Evolutionary conservation across 495 filamentous ascomycete genomes (phyloP).

Genomic region (Penicillium ochrochloron): DNA sequence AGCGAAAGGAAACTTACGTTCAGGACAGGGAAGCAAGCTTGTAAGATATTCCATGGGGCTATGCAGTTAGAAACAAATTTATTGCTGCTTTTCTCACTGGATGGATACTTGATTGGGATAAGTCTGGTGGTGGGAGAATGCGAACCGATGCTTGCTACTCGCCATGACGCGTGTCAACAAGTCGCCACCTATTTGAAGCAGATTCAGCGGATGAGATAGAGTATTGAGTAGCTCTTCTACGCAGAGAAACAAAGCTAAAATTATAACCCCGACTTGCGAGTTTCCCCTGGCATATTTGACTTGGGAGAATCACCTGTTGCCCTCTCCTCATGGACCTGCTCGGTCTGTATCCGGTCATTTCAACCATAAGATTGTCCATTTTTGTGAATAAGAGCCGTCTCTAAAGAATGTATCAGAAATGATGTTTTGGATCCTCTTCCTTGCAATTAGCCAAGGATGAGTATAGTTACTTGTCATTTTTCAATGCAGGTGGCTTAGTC

Average conservation of each 20-base stretch:
- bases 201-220: not conserved
- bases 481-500: not conserved
- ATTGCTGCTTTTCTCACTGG: not conserved
- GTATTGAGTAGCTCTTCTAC: not conserved
- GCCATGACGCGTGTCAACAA: not conserved
- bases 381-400: not conserved
- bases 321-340: not conserved
- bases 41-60: not conserved
- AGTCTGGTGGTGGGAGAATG: not conserved
- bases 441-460: not conserved
- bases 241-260: not conserved
- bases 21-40: not conserved
- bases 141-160: not conserved
- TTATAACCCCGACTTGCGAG: not conserved
- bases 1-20: not conserved
- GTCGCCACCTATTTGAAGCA: not conserved
- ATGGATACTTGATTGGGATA: not conserved
- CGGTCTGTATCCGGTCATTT: not conserved
- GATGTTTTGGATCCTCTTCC: not conserved
- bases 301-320: not conserved
- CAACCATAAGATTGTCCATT: not conserved
- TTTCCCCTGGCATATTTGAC: not conserved
- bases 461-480: not conserved
- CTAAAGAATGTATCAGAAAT: not conserved
- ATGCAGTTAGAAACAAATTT: not conserved